Evolutionary conservation across 768 basidiomycete genomes (phyloP).

Genomic region (Serendipita sp.): DNA sequence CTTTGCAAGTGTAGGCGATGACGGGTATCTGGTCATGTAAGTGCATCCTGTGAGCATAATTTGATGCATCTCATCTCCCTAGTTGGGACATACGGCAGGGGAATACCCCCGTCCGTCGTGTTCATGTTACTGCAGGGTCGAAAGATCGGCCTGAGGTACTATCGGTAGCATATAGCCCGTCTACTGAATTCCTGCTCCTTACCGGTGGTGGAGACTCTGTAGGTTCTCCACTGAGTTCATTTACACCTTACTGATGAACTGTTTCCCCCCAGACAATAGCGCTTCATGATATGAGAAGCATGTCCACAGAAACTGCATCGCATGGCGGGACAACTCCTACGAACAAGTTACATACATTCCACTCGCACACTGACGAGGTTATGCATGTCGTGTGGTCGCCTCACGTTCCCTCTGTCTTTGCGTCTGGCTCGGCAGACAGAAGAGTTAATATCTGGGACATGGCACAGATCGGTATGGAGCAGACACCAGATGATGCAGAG

Average conservation of each 20-base stretch:
- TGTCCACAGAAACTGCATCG: neutral
- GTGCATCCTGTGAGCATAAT: constrained; percentile 18
- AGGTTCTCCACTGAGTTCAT: constrained; percentile 10
- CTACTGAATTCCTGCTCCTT: constrained; percentile 57
- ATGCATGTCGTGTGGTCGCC: constrained; percentile 93
- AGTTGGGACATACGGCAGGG: constrained; percentile 89
- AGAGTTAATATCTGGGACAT: constrained; percentile 93
- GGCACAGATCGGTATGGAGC: constrained; percentile 79
- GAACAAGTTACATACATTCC: constrained; percentile 75
- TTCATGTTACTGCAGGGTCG: constrained; percentile 58
- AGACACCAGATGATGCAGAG: constrained; percentile 95
- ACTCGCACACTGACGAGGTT: constrained; percentile 88
- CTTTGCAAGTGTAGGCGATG: constrained; percentile 92
- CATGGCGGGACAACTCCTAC: constrained; percentile 27
- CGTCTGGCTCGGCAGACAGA: constrained; percentile 85
- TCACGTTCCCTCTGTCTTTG: constrained; percentile 79
- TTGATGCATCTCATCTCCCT: neutral
- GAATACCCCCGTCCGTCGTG: constrained; percentile 45
- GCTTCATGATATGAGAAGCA: constrained; percentile 64
- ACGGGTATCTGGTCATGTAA: constrained; percentile 84
- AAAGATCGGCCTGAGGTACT: constrained; percentile 52
- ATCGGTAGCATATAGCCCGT: constrained; percentile 78
- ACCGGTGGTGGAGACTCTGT: constrained; percentile 95
- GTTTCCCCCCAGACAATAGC: constrained; percentile 49
- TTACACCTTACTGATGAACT: neutral